These are phyloP conservation scores for Withania somnifera DNA, from an alignment of 305 asterid genomes.

Conservation along the genomic window DNA sequence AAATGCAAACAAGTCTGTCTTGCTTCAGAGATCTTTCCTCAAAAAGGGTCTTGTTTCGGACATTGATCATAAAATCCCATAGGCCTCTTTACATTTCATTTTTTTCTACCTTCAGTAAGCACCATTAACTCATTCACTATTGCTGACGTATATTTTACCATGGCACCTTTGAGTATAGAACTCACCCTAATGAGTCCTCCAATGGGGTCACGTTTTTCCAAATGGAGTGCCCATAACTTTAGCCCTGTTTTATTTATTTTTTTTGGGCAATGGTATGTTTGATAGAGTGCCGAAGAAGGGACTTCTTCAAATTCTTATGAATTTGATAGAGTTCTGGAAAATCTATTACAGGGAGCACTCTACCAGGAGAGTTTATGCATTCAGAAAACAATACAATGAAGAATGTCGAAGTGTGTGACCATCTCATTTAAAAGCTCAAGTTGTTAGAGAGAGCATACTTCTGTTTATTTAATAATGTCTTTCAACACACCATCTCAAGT, in stretches of 20 bases:
- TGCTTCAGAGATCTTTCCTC: not conserved
- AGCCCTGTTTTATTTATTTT: not conserved
- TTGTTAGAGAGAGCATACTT: not conserved
- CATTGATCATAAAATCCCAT: not conserved
- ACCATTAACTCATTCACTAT: not conserved
- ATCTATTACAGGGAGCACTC: not conserved
- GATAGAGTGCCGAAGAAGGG: not conserved
- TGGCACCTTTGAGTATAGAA: not conserved
- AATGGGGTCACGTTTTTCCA: not conserved
- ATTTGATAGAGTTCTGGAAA: not conserved
- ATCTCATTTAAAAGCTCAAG: too few relatives aligned
- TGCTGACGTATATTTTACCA: not conserved
- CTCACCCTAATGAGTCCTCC: not conserved
- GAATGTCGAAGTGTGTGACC: too few relatives aligned
- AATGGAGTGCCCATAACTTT: not conserved
- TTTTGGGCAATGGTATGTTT: not conserved
- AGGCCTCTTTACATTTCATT: not conserved
- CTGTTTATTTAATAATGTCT: not conserved
- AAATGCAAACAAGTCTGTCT: not conserved
- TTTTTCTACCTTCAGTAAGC: not conserved
- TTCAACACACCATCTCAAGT: not conserved
- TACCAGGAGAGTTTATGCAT: not conserved
- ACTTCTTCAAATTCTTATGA: not conserved
- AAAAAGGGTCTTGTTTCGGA: not conserved
- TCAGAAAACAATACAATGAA: too few relatives aligned